phyloP scores from a whole-genome alignment of 352 stramenopile genomes.

The Pythium myriotylum region DNA sequence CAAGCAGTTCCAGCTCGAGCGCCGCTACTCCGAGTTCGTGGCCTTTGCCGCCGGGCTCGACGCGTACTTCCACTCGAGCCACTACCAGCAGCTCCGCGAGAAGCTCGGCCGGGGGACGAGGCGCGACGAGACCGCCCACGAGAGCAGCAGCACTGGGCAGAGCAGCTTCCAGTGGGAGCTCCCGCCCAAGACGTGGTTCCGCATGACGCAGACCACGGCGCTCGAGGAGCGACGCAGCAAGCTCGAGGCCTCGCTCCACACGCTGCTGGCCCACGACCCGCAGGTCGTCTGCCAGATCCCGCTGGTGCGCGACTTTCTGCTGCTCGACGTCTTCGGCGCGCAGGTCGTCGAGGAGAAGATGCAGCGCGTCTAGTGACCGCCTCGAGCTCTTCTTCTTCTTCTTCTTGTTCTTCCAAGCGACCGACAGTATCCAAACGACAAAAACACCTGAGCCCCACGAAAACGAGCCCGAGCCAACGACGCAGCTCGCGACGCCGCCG shows the following conservation, averaged over 20 bases:
- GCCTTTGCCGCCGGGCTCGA: constrained; percentile 52
- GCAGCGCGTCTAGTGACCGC: constrained; percentile 29
- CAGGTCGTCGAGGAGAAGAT: constrained; percentile 69
- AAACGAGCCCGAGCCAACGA: too few species aligned
- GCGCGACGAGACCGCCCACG: constrained; percentile 13
- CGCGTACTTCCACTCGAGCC: constrained; percentile 32
- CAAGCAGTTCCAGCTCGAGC: constrained; percentile 60
- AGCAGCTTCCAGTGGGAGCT: constrained; percentile 66
- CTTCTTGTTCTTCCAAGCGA: not conserved
- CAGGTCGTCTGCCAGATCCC: constrained; percentile 50
- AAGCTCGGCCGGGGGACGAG: constrained; percentile 17
- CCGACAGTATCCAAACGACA: too few species aligned
- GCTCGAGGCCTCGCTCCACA: constrained; percentile 56
- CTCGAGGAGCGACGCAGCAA: constrained; percentile 68
- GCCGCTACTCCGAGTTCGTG: constrained; percentile 82
- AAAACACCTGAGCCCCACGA: not conserved
- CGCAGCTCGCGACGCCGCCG: too few species aligned
- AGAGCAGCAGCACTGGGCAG: constrained; percentile 2
- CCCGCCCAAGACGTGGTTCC: constrained; percentile 82
- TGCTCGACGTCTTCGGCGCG: constrained; percentile 78
- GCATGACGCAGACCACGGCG: constrained; percentile 54
- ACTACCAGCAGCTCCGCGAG: constrained; percentile 18
- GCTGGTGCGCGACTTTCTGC: constrained; percentile 73
- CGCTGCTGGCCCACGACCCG: constrained; percentile 42
- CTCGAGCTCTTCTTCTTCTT: not conserved